phyloP scores from a whole-genome alignment of 805 yeast genomes.

The Lachancea waltii region DNA sequence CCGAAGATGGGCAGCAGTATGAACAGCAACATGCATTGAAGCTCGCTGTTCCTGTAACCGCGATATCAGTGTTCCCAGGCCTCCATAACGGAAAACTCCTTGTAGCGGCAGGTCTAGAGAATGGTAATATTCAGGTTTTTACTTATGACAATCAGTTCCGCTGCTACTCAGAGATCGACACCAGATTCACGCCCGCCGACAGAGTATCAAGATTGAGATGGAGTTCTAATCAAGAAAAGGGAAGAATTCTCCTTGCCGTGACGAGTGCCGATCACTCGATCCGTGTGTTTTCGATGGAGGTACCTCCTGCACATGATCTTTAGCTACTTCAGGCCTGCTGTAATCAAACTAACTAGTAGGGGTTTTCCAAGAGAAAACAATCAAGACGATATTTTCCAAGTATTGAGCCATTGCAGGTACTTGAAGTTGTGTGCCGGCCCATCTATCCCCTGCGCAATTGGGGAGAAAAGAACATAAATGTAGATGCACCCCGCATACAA shows the following conservation, averaged over 20 bases:
- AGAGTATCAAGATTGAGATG: conserved; percentile 59
- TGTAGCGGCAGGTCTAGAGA: conserved; percentile 65
- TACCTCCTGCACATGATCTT: too few relatives aligned
- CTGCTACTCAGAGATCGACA: conserved; percentile 33
- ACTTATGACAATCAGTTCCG: conserved; percentile 31
- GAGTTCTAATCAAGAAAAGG: conserved; percentile 31
- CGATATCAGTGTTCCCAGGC: conserved; percentile 45
- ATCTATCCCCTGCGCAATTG: conserved; percentile 76
- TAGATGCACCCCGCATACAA: conserved; percentile 37
- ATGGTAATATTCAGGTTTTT: conserved; percentile 50
- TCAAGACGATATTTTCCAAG: conserved; percentile 43
- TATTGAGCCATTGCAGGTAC: conserved; percentile 46
- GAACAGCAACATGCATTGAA: conserved; percentile 38
- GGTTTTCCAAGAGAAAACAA: neutral
- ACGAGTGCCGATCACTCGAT: conserved; percentile 62
- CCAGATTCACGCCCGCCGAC: conserved; percentile 48
- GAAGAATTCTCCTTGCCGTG: conserved; percentile 42
- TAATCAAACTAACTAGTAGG: too few relatives aligned
- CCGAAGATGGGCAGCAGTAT: conserved; percentile 33
- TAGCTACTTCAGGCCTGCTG: too few relatives aligned
- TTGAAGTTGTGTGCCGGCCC: conserved; percentile 44
- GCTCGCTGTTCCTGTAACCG: conserved; percentile 55
- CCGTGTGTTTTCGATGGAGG: conserved; percentile 32
- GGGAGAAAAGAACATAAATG: conserved; percentile 54
- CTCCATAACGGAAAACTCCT: conserved; percentile 29